Base-by-base conservation (phyloP, 768 basidiomycete species). In the Auricularia sp. region DNA sequence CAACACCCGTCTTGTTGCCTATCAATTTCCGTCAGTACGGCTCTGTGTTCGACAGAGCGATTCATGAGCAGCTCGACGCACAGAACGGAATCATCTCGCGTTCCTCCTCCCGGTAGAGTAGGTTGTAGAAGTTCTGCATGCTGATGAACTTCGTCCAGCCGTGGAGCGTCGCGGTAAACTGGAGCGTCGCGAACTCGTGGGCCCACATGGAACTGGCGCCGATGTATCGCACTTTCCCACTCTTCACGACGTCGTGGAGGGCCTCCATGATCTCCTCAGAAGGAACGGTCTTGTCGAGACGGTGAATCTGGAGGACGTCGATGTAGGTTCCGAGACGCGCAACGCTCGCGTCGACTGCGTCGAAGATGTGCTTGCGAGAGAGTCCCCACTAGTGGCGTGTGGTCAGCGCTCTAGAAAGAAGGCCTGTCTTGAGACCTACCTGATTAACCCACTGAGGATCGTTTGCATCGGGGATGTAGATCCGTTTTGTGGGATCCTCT, bases 141-240 rank as follows among this genome's bases (percentile, higher is more conserved):
- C 82, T 80, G 62, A 83, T 76, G 67, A 85, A 85, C 65, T 75
- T 79, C 3, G 83, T 83, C 77, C 82, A 82, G 3, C 78, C 77
- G 16, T 81, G 70, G 65, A 72, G 73, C 45, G 73, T 70, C 7
- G 82, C 82, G 2, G 80, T 75, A 36, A 78, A 75, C 63, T 82
- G 80, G 71, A 83, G 71, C 62, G 56, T 29, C 74, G 68, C 21
- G 54, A 81, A 79, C 54, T 81, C 76, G 79, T 79, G 81, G 10
- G 78, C 71, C 5, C 75, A 72, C 79, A 81, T 80, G 56, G 78
- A 79, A 65, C 77, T 79, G 2, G 77, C 79, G 8, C 81, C 82
- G 47, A 83, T 77, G 67, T 83, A 85, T 42, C 81, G 73, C 21
- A 82, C 82, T 67, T 81, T 80, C 16, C 81, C 80, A 16, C 71